Conservation (phyloP, 176 grass and related monocot species). For the Juncus effusus region DNA sequence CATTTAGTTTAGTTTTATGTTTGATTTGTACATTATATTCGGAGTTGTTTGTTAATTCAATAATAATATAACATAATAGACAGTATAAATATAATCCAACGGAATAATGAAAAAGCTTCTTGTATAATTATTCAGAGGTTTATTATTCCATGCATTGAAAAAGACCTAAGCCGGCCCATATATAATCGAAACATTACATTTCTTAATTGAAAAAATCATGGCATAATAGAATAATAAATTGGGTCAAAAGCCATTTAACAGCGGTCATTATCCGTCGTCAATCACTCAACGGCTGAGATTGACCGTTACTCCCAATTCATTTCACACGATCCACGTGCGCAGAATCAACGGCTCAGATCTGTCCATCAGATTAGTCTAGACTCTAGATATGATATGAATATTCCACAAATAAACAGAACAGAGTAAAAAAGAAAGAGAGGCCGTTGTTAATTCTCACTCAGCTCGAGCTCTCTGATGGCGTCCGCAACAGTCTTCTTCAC, state of each 20-base stretch:
- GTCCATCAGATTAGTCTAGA: neutral
- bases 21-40: too few species aligned
- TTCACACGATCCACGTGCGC: neutral
- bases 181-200: too few species aligned
- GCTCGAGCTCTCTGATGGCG: constrained; percentile 21
- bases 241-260: constrained; percentile 21
- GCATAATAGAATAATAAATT: too few species aligned
- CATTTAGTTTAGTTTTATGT: too few species aligned
- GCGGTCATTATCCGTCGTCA: neutral
- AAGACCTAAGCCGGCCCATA: neutral
- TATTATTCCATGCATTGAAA: too few species aligned
- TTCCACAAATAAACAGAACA: neutral
- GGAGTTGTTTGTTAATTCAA: too few species aligned
- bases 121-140: too few species aligned
- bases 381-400: neutral
- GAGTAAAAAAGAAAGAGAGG: neutral
- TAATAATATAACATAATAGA: too few species aligned
- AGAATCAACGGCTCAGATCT: too few species aligned
- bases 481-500: constrained; percentile 11
- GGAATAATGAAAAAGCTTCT: too few species aligned
- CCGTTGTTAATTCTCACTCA: constrained; percentile 15
- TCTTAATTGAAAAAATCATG: too few species aligned
- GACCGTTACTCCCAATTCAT: neutral
- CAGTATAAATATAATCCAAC: neutral
- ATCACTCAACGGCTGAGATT: constrained; percentile 9